Percentiles rank a stretch among this genome's conserved stretches.
phyloP scores from a whole-genome alignment of 352 stramenopile genomes.

The Phytophthora macrochlamydospora region DNA sequence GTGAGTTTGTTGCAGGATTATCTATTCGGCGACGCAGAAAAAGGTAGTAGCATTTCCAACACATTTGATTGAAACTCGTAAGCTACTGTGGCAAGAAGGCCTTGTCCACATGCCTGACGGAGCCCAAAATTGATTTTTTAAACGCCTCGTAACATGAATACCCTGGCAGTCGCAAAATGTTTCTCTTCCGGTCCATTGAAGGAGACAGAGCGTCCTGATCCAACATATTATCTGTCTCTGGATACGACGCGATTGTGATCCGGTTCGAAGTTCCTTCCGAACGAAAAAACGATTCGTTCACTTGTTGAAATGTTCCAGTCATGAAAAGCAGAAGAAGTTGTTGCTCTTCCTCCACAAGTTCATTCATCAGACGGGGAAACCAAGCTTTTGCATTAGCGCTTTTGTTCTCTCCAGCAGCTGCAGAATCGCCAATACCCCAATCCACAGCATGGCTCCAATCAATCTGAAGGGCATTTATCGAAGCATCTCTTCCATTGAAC shows the following conservation, averaged over 20 bases:
- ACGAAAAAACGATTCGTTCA: constrained; percentile 53
- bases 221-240: constrained; percentile 13
- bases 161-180: constrained; percentile 50
- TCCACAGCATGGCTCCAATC: constrained; percentile 46
- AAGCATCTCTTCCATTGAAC: constrained; percentile 40
- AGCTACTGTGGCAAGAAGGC: constrained; percentile 41
- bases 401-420: constrained; percentile 15
- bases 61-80: no score
- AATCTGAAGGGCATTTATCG: constrained; percentile 41
- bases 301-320: constrained; percentile 45
- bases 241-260: constrained; percentile 25
- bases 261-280: constrained; percentile 13
- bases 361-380: constrained; percentile 51
- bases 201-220: constrained; percentile 40
- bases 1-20: constrained; percentile 76
- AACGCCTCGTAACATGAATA: constrained; percentile 66
- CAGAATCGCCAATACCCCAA: constrained; percentile 31
- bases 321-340: constrained; percentile 64
- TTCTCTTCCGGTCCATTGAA: constrained; percentile 38
- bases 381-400: constrained; percentile 33
- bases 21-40: constrained; percentile 55
- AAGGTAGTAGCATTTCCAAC: neutral
- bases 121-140: constrained; percentile 44
- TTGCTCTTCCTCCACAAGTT: constrained; percentile 68
- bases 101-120: constrained; percentile 43